Percentiles rank a stretch among this genome's conserved stretches.
Evolutionary conservation across 352 stramenopile species (phyloP).

Genomic region (Pythium phragmiticola): DNA sequence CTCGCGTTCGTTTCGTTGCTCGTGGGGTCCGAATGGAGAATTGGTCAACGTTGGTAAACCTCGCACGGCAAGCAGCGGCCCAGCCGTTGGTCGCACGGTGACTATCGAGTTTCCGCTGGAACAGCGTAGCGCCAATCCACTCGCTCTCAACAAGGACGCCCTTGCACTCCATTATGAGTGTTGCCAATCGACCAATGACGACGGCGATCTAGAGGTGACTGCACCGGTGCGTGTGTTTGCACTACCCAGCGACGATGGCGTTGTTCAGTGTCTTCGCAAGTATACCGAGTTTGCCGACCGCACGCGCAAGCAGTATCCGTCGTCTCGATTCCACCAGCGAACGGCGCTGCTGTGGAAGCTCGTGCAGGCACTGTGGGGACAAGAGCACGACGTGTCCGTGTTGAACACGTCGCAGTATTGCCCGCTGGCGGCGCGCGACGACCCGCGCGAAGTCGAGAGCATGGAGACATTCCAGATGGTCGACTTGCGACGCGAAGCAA

Average conservation of each 20-base stretch:
- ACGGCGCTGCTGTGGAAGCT: slow-evolving; percentile 62
- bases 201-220: background rate
- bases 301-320: slow-evolving; percentile 22
- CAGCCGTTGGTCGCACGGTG: slow-evolving; percentile 13
- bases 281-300: slow-evolving; percentile 52
- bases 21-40: slow-evolving; percentile 75
- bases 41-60: slow-evolving; percentile 50
- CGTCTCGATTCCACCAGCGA: slow-evolving; percentile 21
- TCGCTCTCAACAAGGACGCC: slow-evolving; percentile 44
- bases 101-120: slow-evolving; percentile 23
- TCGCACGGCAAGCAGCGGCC: slow-evolving; percentile 8
- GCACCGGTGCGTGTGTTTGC: slow-evolving; percentile 37
- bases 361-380: slow-evolving; percentile 71
- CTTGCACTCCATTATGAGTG: slow-evolving; percentile 63
- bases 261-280: slow-evolving; percentile 62
- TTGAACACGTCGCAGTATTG: slow-evolving; percentile 27
- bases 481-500: slow-evolving; percentile 66
- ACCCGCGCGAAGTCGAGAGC: slow-evolving; percentile 59
- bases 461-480: slow-evolving; percentile 66
- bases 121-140: slow-evolving; percentile 4
- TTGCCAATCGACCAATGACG: slow-evolving; percentile 22
- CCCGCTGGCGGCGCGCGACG: slow-evolving; percentile 55
- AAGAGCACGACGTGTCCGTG: slow-evolving; percentile 48
- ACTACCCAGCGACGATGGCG: slow-evolving; percentile 43
- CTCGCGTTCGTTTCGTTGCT: slow-evolving; percentile 78